Conservation (phyloP, 345 rosid species). For the Gossypioides kirkii region DNA sequence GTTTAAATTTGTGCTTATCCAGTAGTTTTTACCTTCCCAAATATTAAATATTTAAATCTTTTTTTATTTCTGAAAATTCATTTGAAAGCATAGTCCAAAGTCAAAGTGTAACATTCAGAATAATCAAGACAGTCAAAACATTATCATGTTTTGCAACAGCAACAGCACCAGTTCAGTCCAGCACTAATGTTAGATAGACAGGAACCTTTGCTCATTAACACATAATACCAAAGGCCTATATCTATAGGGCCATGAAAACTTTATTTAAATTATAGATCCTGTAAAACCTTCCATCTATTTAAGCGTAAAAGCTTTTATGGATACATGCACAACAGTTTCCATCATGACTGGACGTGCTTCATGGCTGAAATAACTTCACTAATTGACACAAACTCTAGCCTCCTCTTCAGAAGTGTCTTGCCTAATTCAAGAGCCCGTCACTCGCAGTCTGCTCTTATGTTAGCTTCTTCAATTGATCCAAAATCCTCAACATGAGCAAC, state of each 20-base stretch:
- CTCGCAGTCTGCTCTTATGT: constrained; percentile 68
- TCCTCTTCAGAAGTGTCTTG: constrained; percentile 65
- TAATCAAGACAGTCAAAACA: background rate
- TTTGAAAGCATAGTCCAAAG: background rate
- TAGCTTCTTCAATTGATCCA: constrained; percentile 64
- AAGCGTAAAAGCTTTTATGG: background rate
- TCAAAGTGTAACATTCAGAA: background rate
- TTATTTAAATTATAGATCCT: background rate
- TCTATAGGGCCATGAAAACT: background rate
- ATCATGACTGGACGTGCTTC: too few relatives aligned
- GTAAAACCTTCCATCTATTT: background rate
- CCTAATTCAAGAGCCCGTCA: constrained; percentile 61
- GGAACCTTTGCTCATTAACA: background rate
- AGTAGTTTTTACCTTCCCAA: too few relatives aligned
- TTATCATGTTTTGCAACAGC: background rate
- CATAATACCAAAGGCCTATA: background rate
- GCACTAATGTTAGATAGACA: background rate
- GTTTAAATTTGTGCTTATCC: too few relatives aligned
- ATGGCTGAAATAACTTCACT: too few relatives aligned
- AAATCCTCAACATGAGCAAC: constrained; percentile 97
- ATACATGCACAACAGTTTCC: too few relatives aligned
- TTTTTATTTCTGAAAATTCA: too few relatives aligned
- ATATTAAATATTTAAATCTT: too few relatives aligned
- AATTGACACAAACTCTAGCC: constrained; percentile 59
- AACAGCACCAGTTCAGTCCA: background rate